Evolutionary conservation across 176 grass and related monocot species (phyloP).

Genomic region (Phoenix dactylifera): DNA sequence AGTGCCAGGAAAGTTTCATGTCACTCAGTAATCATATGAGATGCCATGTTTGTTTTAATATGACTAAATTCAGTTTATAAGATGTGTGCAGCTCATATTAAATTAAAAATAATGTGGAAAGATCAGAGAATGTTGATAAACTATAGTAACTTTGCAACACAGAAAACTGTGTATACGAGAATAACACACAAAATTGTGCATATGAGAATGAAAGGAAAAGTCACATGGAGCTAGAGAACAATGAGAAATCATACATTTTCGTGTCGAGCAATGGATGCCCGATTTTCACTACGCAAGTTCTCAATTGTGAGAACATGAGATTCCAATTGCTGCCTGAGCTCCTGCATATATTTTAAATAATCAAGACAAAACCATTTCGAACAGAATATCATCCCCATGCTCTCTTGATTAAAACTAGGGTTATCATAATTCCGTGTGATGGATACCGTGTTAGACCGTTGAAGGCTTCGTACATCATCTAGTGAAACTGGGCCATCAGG

Average conservation of each 20-base stretch:
- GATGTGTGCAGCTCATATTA: too few relatives aligned
- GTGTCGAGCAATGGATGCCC: slow-evolving; percentile 37
- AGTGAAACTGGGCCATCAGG: slow-evolving; percentile 84
- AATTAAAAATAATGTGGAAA: too few relatives aligned
- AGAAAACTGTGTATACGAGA: background rate
- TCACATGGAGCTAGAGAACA: background rate
- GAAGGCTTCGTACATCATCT: slow-evolving; percentile 80
- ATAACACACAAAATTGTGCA: too few relatives aligned
- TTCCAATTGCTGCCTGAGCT: slow-evolving; percentile 90
- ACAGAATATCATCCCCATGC: slow-evolving; percentile 2
- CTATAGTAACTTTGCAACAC: too few relatives aligned
- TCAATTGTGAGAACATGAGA: slow-evolving; percentile 82
- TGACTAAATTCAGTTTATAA: too few relatives aligned
- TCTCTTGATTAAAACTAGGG: too few relatives aligned
- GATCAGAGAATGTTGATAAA: too few relatives aligned
- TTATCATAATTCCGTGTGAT: background rate
- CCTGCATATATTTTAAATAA: slow-evolving; percentile 35
- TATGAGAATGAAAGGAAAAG: background rate
- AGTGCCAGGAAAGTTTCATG: too few relatives aligned
- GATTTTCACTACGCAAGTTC: slow-evolving; percentile 48
- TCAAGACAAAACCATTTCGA: slow-evolving; percentile 5
- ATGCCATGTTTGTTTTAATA: too few relatives aligned
- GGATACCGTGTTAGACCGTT: slow-evolving; percentile 82
- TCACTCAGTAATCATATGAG: too few relatives aligned
- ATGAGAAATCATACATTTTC: slow-evolving; percentile 48